Evolutionary conservation across 176 grass and related monocot species (phyloP).

Genomic region (Aegilops speltoides): DNA sequence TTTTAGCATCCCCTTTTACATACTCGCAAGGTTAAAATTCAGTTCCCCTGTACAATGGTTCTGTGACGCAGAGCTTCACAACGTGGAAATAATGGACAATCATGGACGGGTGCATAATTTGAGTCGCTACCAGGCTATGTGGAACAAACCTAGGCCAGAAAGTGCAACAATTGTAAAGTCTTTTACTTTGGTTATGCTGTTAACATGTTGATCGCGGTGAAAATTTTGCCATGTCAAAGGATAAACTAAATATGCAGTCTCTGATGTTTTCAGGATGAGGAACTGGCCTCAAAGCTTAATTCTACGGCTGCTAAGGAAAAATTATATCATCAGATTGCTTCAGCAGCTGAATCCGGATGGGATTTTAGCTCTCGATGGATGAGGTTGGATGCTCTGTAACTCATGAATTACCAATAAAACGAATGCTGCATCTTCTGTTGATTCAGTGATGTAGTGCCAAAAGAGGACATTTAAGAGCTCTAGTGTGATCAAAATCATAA

Average conservation of each 20-base stretch:
- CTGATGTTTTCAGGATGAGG: constrained; percentile 57
- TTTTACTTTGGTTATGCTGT: background rate
- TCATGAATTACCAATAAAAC: background rate
- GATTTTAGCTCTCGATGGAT: constrained; percentile 99
- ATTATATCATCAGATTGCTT: constrained; percentile 77
- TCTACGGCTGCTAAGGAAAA: constrained; percentile 53
- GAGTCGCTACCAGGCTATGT: constrained; percentile 75
- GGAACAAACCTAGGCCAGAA: constrained; percentile 95
- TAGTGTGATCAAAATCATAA: background rate
- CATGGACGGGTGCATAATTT: constrained; percentile 54
- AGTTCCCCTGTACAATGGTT: constrained; percentile 10
- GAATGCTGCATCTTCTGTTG: background rate
- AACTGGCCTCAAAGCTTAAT: constrained; percentile 59
- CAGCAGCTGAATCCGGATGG: constrained; percentile 93
- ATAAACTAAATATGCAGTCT: constrained; percentile 4
- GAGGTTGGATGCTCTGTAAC: constrained; percentile 53
- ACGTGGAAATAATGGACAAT: constrained; percentile 64
- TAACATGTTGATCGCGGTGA: background rate
- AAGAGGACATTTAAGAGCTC: background rate
- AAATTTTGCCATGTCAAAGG: background rate
- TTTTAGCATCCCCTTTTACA: constrained; percentile 21
- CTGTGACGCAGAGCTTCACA: constrained; percentile 63
- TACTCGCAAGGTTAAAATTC: constrained; percentile 14
- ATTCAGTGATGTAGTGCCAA: background rate
- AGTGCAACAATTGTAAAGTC: constrained; percentile 70